Evolutionary conservation across 176 grass and related monocot genomes (phyloP).

Genomic region (Calamus simplicifolius): DNA sequence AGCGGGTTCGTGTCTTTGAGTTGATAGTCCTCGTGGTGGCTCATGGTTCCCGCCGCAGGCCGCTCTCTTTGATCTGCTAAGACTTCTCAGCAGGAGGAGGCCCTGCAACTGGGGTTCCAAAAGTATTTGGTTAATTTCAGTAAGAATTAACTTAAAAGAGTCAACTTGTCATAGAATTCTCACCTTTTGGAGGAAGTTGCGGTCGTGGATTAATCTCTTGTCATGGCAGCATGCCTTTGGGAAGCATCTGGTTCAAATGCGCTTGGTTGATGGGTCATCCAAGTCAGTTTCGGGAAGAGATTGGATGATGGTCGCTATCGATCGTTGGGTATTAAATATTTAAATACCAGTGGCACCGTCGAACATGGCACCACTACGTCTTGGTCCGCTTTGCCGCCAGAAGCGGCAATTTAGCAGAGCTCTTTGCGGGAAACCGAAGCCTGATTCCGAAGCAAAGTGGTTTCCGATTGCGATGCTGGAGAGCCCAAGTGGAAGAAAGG

Average conservation of each 20-base stretch:
- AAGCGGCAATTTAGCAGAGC: constrained; percentile 3
- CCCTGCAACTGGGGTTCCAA: no score
- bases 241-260: constrained; percentile 1
- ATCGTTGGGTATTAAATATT: background rate
- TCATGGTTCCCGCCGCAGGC: constrained; percentile 13
- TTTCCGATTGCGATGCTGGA: constrained; percentile 19
- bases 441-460: constrained; percentile 55
- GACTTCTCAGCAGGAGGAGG: no score
- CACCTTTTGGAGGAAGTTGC: constrained; percentile 10
- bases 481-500: constrained; percentile 61
- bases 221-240: background rate
- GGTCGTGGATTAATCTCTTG: background rate
- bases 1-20: constrained; percentile 83
- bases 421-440: constrained; percentile 15
- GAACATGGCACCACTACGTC: background rate
- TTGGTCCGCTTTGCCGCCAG: background rate
- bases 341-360: background rate
- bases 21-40: constrained; percentile 78
- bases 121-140: no score
- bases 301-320: background rate
- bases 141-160: no score
- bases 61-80: no score
- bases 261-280: background rate
- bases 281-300: background rate
- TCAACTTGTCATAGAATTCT: background rate